Evolutionary conservation across 768 basidiomycete genomes (phyloP).

Genomic region (Mycena kentingensis): DNA sequence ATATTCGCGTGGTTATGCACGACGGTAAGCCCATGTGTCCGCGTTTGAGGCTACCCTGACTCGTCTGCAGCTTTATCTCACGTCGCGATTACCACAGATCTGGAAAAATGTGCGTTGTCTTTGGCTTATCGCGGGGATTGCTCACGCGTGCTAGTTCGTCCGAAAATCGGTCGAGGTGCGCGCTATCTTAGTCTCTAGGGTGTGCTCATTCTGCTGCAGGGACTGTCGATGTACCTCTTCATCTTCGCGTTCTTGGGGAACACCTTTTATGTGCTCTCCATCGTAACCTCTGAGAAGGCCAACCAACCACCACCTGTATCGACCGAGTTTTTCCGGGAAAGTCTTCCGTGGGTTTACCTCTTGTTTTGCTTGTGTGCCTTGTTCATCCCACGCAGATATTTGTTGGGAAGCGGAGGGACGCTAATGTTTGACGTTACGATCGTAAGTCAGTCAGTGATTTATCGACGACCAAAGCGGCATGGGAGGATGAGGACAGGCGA

Average conservation of each 20-base stretch:
- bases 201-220: constrained; percentile 43
- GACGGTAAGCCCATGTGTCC: constrained; percentile 31
- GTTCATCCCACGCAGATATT: constrained; percentile 71
- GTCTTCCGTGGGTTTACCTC: constrained; percentile 69
- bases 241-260: constrained; percentile 94
- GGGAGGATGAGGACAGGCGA: constrained; percentile 10
- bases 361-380: neutral
- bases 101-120: constrained; percentile 90
- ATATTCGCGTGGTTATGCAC: constrained; percentile 95
- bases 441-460: constrained; percentile 81
- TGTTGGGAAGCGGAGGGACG: constrained; percentile 91
- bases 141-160: constrained; percentile 55
- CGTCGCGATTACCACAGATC: constrained; percentile 93
- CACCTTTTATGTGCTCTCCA: constrained; percentile 87
- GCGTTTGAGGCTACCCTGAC: neutral
- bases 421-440: constrained; percentile 93
- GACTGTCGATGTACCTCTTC: constrained; percentile 92
- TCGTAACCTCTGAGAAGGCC: constrained; percentile 74
- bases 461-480: constrained; percentile 54
- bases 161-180: constrained; percentile 87
- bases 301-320: constrained; percentile 60
- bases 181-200: neutral
- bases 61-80: constrained; percentile 66
- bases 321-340: constrained; percentile 71
- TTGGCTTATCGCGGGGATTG: neutral